These are phyloP conservation scores for Akebia trifoliata DNA, from an alignment of 164 flowering plant genomes.

Conservation along the genomic window DNA sequence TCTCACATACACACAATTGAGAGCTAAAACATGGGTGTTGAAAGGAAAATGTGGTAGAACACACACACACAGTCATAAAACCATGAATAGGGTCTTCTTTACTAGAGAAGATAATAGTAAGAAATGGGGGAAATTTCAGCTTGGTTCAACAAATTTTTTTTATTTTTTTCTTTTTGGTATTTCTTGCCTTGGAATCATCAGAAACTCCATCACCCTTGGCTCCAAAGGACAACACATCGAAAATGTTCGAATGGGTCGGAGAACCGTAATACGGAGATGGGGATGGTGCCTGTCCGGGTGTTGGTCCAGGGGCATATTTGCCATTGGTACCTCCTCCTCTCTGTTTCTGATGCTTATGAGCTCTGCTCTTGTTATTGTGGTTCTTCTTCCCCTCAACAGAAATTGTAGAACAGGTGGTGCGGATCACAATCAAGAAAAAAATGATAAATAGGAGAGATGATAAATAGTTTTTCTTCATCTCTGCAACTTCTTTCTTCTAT, in stretches of 20 bases:
- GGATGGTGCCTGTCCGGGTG: constrained; percentile 22
- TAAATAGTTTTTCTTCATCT: constrained; percentile 31
- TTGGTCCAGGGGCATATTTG: constrained; percentile 8
- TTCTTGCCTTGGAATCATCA: constrained; percentile 69
- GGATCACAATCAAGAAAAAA: constrained; percentile 15
- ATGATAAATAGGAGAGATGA: constrained; percentile 19
- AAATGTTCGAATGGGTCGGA: constrained; percentile 24
- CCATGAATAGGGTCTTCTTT: no score
- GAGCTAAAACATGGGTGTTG: not conserved
- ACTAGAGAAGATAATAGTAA: not conserved
- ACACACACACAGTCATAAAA: no score
- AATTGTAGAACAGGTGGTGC: constrained; percentile 16
- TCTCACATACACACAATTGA: no score
- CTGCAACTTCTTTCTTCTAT: not conserved
- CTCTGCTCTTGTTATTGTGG: constrained; percentile 27
- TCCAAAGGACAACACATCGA: constrained; percentile 58
- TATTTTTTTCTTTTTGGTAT: not conserved
- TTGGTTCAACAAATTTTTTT: not conserved
- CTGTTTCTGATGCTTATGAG: constrained; percentile 34
- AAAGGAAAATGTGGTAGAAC: no score
- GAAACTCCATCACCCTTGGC: constrained; percentile 78
- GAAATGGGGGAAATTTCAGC: not conserved
- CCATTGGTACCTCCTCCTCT: constrained; percentile 19
- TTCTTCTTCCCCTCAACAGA: constrained; percentile 44
- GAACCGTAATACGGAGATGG: constrained; percentile 25